Evolutionary conservation across 768 basidiomycete genomes (phyloP).

Genomic region (Agaricus blazei): DNA sequence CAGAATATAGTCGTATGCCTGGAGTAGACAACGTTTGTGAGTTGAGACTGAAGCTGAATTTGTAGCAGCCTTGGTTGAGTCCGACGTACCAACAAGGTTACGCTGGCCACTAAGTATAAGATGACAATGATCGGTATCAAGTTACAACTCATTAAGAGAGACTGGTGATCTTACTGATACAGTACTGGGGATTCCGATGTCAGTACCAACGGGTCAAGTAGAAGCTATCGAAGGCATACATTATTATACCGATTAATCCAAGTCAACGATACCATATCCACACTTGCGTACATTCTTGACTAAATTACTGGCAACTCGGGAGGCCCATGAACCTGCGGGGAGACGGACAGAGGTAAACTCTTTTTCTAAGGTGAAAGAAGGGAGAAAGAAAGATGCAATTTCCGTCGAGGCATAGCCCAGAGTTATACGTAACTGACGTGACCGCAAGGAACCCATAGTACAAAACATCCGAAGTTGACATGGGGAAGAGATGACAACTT

Average conservation of each 20-base stretch:
- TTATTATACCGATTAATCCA: neutral
- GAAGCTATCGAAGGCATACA: neutral
- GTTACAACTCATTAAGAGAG: neutral
- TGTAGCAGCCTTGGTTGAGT: neutral
- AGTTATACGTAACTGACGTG: neutral
- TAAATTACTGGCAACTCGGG: too few species aligned
- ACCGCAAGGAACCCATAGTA: neutral
- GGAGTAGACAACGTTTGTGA: neutral
- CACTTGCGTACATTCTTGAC: too few species aligned
- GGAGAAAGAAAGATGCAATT: too few species aligned
- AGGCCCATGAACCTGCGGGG: too few species aligned
- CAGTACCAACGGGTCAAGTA: neutral
- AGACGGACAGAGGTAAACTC: too few species aligned
- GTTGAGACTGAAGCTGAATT: neutral
- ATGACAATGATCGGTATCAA: neutral
- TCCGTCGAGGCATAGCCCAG: too few species aligned
- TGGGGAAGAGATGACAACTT: too few species aligned
- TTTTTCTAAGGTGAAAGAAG: too few species aligned
- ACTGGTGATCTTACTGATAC: neutral
- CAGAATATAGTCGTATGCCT: constrained; percentile 10
- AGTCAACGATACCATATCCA: neutral
- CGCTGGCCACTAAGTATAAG: neutral
- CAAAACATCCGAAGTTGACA: neutral
- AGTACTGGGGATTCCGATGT: neutral
- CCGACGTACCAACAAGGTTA: constrained; percentile 6